Conservation (phyloP, 1,284 basidiomycete genomes). For the Hymenochaete sp. region DNA sequence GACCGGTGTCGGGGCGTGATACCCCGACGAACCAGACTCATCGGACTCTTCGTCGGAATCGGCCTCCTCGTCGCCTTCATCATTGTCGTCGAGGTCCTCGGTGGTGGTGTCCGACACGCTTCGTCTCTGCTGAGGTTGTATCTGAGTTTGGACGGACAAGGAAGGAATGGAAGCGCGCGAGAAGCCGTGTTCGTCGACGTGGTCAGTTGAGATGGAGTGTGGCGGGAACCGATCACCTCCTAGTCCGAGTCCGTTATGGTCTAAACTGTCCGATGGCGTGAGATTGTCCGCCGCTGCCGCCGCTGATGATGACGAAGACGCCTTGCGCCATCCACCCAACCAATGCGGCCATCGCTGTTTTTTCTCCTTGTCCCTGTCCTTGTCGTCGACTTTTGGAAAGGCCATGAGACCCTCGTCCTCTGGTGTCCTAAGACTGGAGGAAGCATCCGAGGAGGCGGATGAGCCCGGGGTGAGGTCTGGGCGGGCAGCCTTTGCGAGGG, state of each 20-base stretch:
- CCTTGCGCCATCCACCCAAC: constrained; percentile 38
- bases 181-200: too few relatives aligned
- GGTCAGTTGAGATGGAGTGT: too few relatives aligned
- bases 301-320: constrained; percentile 23
- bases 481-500: constrained; percentile 4
- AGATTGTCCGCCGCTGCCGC: constrained; percentile 4
- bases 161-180: too few relatives aligned
- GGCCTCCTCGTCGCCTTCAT: neutral
- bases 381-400: constrained; percentile 28
- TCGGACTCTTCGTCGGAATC: constrained; percentile 12
- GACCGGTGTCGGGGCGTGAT: constrained; percentile 1
- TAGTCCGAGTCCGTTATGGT: constrained; percentile 23
- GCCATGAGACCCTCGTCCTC: constrained; percentile 44
- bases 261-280: too few relatives aligned
- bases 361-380: too few relatives aligned
- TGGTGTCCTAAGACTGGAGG: constrained; percentile 50
- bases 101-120: too few relatives aligned
- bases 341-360: constrained; percentile 37
- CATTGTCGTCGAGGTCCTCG: neutral
- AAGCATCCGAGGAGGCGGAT: constrained; percentile 54
- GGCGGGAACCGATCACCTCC: constrained; percentile 11
- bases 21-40: constrained; percentile 18
- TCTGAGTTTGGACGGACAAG: too few relatives aligned
- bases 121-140: too few relatives aligned
- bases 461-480: constrained; percentile 31